Evolutionary conservation across 192 early-diverging fungal genomes (phyloP), one percentile per base, ranked within the genome.

Genomic region (Umbelopsis sp.): DNA sequence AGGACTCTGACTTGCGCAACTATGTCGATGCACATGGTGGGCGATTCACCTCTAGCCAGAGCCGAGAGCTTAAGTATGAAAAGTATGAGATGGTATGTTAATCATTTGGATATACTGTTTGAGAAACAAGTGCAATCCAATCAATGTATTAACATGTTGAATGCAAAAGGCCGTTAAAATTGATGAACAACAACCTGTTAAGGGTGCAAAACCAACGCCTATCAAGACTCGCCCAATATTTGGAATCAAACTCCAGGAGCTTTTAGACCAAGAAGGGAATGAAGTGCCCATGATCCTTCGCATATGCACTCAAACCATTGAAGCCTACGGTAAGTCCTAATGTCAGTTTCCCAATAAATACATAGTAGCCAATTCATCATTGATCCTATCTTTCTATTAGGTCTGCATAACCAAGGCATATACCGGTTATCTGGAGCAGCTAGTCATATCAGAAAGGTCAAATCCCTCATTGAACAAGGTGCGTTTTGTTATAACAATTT

Each of bases 341-440:
- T 0, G 25, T 32, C 31, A 1, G 16, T 54, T 5, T 26, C 25
- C 7, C 24, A 56, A 31, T 16, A 17, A 1, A 29, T 7, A 54
- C 10, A 24, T 7, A 29, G 53, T 1, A n/a, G n/a, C n/a, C n/a
- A n/a, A 20, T 22, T 7, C 7, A 51, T 3, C 20, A 20, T 17
- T 51, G n/a, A 53, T 53, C 17, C 31, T n/a, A 68, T 36, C 32
- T 2, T 20, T 70, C n/a, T 6, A 47, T 34, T 69, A 81, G 91
- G 91, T 0, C 66, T 93, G 68, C 80, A 89, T 26, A 88, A 83
- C 36, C 85, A 89, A 41, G 95, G 96, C 3, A 84, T 98, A 5
- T 98, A 98, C 77, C 89, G 96, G 6, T 77, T 94, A 9, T 93
- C 94, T 3, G 96, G 94, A 9, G 83, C 88, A 24, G 89, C 81